Evolutionary conservation across 345 rosid genomes (phyloP).

Genomic region (Melastoma malabathricum): DNA sequence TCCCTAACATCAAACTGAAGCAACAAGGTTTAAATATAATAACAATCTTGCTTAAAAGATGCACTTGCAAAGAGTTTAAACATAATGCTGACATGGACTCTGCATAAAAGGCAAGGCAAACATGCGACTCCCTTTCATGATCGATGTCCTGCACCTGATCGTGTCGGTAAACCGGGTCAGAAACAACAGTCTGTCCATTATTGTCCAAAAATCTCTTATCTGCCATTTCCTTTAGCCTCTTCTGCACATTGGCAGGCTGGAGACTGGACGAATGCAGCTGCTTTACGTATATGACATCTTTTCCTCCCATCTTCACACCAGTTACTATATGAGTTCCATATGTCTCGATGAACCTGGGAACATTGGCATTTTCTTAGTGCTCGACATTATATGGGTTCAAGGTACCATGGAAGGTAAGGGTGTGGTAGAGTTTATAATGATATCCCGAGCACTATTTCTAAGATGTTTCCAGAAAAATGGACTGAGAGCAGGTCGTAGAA

Average conservation of each 20-base stretch:
- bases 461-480: too few species aligned
- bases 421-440: too few species aligned
- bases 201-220: conserved; percentile 68
- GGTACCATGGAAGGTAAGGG: too few species aligned
- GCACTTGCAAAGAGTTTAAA: too few species aligned
- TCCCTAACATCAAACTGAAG: conserved; percentile 71
- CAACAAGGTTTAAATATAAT: conserved; percentile 12
- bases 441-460: too few species aligned
- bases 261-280: conserved; percentile 71
- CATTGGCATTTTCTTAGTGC: not conserved
- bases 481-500: too few species aligned
- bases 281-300: conserved; percentile 77
- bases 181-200: conserved; percentile 25
- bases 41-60: not conserved
- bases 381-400: conserved; percentile 1
- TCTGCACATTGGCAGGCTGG: conserved; percentile 66
- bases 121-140: too few species aligned
- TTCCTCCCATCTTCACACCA: conserved; percentile 93
- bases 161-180: conserved; percentile 9
- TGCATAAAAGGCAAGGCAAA: too few species aligned
- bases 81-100: too few species aligned
- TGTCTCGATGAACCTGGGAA: conserved; percentile 62
- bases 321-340: conserved; percentile 85
- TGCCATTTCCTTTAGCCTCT: conserved; percentile 65
- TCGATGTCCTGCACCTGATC: conserved; percentile 9